Base-by-base conservation (phyloP, 2,329 filamentous ascomycete species). In the Verticillium zaregamsianum region DNA sequence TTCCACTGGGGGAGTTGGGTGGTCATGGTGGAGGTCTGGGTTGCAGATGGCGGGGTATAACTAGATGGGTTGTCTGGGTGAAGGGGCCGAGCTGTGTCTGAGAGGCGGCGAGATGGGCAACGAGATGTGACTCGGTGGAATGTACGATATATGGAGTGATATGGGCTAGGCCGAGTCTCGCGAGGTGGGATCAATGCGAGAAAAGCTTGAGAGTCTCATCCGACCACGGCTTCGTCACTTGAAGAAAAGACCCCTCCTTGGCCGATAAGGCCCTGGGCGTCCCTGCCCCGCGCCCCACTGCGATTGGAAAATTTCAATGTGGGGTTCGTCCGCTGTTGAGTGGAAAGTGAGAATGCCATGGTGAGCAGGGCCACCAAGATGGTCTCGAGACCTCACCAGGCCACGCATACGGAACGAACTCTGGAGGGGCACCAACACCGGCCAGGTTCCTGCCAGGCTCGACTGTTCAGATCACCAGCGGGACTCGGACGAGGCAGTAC, bases 1-100 rank as follows among this genome's bases (percentile, higher is more conserved):
- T 95, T 95, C 81, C 90, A 90, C 59, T 82, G 75, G 40, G 84
- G 76, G 33, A 90, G 81, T 59, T 76, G 70, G 39, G 64, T 61
- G 62, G 78, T 67, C 79, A 81, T 82, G 60, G 64, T 73, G 65
- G 61, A 58, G 55, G 25, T 12, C n/a, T 23, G 45, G 20, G 11
- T n/a, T 8, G 45, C 17, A 20, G 45, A 49, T 23, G 45, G 45
- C 45, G 45, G 45, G 45, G 45, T 49, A 40, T 20, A 12, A 40
- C 2, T 3, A 40, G 37, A 17, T 17, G 12, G 37, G 15, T 15
- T 40, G 17, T 37, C 11, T 37, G 15, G 37, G 2, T 40, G 37
- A 40, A n/a, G 17, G 37, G 33, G 33, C 33, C 14, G 33, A 35
- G 33, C 33, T 35, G 14, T 35, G 9, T 35, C 33, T 9, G 33